Percentiles rank a stretch among this genome's conserved stretches.
These are phyloP conservation scores for Vicia sativa DNA, from an alignment of 306 rosid species.

Conservation along the genomic window DNA sequence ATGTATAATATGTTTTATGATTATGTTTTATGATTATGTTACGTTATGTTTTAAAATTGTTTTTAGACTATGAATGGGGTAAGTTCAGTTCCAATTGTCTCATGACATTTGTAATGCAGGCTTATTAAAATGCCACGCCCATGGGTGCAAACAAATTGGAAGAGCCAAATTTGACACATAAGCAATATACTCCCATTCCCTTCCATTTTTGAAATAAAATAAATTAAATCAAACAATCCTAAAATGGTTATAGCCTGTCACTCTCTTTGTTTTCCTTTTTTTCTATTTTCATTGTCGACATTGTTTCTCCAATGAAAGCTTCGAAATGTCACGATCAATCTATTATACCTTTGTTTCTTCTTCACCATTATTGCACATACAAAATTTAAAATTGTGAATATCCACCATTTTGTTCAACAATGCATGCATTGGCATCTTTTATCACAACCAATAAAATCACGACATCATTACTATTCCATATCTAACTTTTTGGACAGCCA, in stretches of 20 bases:
- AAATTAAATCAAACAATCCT: background rate
- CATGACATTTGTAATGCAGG: too few relatives aligned
- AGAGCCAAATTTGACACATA: background rate
- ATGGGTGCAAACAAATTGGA: background rate
- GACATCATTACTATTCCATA: background rate
- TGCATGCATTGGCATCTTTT: background rate
- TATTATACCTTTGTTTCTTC: background rate
- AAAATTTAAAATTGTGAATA: background rate
- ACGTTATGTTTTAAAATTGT: too few relatives aligned
- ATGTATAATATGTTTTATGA: too few relatives aligned
- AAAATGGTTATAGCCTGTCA: background rate
- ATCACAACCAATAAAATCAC: background rate
- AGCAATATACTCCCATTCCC: too few relatives aligned
- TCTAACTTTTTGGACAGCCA: conserved; percentile 1
- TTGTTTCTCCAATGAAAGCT: background rate
- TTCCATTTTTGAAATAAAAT: too few relatives aligned
- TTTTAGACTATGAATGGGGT: too few relatives aligned
- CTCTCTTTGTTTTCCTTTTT: background rate
- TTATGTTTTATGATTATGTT: too few relatives aligned
- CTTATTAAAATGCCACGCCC: too few relatives aligned
- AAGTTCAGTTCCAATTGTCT: too few relatives aligned
- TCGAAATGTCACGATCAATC: background rate
- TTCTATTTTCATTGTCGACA: background rate
- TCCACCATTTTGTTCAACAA: background rate
- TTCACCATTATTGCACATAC: background rate